Evolutionary conservation across 1,284 basidiomycete genomes (phyloP).

Genomic region (Microbotryum silenes-acaulis): DNA sequence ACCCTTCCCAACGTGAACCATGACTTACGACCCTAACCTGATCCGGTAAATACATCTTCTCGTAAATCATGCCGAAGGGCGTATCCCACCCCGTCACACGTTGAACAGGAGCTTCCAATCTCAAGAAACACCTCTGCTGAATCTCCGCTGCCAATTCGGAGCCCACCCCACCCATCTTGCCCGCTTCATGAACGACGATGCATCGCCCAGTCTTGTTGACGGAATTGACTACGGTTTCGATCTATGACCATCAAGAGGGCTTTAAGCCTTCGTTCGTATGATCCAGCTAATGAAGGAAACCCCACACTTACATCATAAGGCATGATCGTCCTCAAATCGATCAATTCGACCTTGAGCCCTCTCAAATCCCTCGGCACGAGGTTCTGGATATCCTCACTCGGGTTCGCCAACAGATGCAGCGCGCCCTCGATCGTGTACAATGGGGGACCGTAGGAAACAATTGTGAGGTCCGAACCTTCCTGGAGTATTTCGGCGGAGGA

Average conservation of each 20-base stretch:
- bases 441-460: slow-evolving; percentile 86
- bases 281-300: neutral
- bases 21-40: slow-evolving; percentile 54
- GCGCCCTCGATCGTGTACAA: slow-evolving; percentile 82
- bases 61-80: slow-evolving; percentile 56
- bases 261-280: no score
- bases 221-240: slow-evolving; percentile 64
- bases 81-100: slow-evolving; percentile 77
- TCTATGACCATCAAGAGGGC: slow-evolving; percentile 2
- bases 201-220: slow-evolving; percentile 72
- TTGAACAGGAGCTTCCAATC: slow-evolving; percentile 76
- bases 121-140: slow-evolving; percentile 75
- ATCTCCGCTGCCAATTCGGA: slow-evolving; percentile 79
- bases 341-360: slow-evolving; percentile 70
- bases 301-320: slow-evolving; percentile 64
- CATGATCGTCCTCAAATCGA: slow-evolving; percentile 80
- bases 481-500: slow-evolving; percentile 66
- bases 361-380: slow-evolving; percentile 65
- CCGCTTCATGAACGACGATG: slow-evolving; percentile 86
- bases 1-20: neutral
- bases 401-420: slow-evolving; percentile 57
- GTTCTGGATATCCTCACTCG: slow-evolving; percentile 55
- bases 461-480: slow-evolving; percentile 69
- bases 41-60: slow-evolving; percentile 86
- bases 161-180: slow-evolving; percentile 73